Evolutionary conservation across 495 filamentous ascomycete genomes (phyloP).

Genomic region (Darksidea phi): DNA sequence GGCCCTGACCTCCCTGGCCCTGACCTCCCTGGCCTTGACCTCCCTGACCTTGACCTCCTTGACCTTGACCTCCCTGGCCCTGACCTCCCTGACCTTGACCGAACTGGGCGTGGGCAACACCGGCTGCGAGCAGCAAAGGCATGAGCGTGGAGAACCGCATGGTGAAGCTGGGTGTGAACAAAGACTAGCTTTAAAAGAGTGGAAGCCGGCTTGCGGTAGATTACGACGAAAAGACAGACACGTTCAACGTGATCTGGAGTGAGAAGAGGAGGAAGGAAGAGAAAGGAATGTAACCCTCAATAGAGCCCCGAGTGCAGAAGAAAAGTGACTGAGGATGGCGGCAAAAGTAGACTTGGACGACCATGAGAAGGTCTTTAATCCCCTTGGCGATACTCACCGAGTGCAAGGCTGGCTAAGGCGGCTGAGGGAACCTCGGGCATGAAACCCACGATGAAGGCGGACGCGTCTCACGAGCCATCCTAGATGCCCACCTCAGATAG

Average conservation of each 20-base stretch:
- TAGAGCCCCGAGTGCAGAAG: conserved; percentile 14
- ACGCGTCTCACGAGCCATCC: conserved; percentile 31
- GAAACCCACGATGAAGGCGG: conserved; percentile 39
- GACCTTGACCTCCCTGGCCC: conserved; percentile 1
- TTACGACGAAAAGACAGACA: conserved; percentile 35
- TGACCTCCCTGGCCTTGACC: conserved; percentile 2
- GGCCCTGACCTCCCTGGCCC: conserved; percentile 1
- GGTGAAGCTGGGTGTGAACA: neutral
- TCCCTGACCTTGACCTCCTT: neutral
- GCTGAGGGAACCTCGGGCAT: conserved; percentile 28
- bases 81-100: conserved; percentile 7
- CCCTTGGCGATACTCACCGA: conserved; percentile 30
- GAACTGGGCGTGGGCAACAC: conserved; percentile 29
- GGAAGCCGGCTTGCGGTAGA: conserved; percentile 36
- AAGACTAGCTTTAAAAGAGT: conserved; percentile 26
- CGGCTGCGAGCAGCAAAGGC: conserved; percentile 32
- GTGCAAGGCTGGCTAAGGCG: conserved; percentile 17
- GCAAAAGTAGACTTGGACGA: conserved; percentile 27
- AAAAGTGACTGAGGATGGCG: conserved; percentile 33
- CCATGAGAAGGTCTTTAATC: conserved; percentile 27
- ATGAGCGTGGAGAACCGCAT: conserved; percentile 34
- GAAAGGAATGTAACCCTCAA: conserved; percentile 40
- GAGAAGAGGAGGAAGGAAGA: conserved; percentile 30
- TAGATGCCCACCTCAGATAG: conserved; percentile 12
- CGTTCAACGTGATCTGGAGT: conserved; percentile 37